Conservation (phyloP, 768 basidiomycete species). For the Lactarius akahatsu region DNA sequence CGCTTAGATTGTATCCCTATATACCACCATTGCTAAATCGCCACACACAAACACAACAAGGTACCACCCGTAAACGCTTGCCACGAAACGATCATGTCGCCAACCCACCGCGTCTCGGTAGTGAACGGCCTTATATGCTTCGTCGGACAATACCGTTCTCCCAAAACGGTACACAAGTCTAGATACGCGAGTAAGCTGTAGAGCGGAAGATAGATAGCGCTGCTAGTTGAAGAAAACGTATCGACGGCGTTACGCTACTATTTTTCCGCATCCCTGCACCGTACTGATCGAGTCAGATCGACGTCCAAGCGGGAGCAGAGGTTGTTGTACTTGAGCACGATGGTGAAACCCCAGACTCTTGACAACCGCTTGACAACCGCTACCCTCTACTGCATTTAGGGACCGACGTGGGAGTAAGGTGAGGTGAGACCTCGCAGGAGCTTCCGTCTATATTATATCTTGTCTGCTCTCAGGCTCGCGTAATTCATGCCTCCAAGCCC, state of each 20-base stretch:
- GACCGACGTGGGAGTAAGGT: not conserved
- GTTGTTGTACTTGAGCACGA: not conserved
- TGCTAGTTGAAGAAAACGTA: not conserved
- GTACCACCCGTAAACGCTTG: not conserved
- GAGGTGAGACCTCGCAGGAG: constrained; percentile 1
- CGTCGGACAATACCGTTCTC: not conserved
- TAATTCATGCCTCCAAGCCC: not conserved
- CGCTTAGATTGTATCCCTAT: too few relatives aligned
- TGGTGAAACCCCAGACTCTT: not conserved
- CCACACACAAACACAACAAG: not conserved
- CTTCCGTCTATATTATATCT: not conserved
- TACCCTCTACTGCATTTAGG: not conserved
- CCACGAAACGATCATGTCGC: not conserved
- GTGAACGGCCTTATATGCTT: not conserved
- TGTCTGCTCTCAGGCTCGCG: not conserved
- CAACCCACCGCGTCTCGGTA: not conserved
- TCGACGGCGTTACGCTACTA: not conserved
- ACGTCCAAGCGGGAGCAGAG: not conserved
- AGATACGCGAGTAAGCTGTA: not conserved
- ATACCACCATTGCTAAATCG: not conserved
- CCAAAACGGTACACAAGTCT: not conserved
- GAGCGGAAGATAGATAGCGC: not conserved
- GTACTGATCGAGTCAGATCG: not conserved
- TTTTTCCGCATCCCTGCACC: not conserved
- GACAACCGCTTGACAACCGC: constrained; percentile 2